A percentile compares a stretch with the other conserved stretches of the same genome.
phyloP scores from a whole-genome alignment of 2,329 filamentous ascomycete genomes.

The Aspergillus cejpii region DNA sequence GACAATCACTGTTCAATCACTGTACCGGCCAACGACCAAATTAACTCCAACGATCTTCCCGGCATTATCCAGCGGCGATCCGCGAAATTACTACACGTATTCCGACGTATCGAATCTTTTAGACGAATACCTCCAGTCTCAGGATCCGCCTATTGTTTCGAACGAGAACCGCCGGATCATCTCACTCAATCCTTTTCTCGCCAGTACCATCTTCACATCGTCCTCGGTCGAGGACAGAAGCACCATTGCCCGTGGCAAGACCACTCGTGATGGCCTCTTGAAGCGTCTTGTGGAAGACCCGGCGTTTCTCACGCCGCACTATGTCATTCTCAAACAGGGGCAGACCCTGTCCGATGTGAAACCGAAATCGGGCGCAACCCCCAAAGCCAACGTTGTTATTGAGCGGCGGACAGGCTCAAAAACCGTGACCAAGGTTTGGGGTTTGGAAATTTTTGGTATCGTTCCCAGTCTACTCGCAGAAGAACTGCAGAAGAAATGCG shows the following conservation, averaged over 20 bases:
- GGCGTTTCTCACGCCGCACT: constrained; percentile 48
- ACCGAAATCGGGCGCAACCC: constrained; percentile 54
- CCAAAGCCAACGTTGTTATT: constrained; percentile 54
- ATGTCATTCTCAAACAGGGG: constrained; percentile 47
- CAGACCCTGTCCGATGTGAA: constrained; percentile 45
- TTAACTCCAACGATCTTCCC: constrained; percentile 51
- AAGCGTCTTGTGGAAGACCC: constrained; percentile 51
- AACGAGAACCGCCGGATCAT: constrained; percentile 56
- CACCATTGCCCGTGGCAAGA: constrained; percentile 51
- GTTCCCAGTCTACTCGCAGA: constrained; percentile 56
- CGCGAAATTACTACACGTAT: constrained; percentile 52
- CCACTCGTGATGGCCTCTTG: constrained; percentile 55
- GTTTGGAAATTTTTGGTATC: constrained; percentile 57
- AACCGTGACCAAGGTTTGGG: constrained; percentile 56
- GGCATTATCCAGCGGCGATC: constrained; percentile 41
- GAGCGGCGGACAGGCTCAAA: constrained; percentile 62
- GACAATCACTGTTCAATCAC: constrained; percentile 43
- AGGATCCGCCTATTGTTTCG: constrained; percentile 48
- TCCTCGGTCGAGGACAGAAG: constrained; percentile 49
- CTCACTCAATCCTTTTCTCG: constrained; percentile 56
- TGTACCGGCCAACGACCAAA: constrained; percentile 54
- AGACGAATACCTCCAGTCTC: constrained; percentile 53
- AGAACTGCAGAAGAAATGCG: constrained; percentile 61
- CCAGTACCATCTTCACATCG: constrained; percentile 55
- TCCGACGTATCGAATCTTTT: constrained; percentile 53